Percentiles rank a stretch among this genome's conserved stretches.
These are phyloP conservation scores for Rhizomucor miehei DNA, from an alignment of 371 early-diverging fungal genomes.

Conservation along the genomic window DNA sequence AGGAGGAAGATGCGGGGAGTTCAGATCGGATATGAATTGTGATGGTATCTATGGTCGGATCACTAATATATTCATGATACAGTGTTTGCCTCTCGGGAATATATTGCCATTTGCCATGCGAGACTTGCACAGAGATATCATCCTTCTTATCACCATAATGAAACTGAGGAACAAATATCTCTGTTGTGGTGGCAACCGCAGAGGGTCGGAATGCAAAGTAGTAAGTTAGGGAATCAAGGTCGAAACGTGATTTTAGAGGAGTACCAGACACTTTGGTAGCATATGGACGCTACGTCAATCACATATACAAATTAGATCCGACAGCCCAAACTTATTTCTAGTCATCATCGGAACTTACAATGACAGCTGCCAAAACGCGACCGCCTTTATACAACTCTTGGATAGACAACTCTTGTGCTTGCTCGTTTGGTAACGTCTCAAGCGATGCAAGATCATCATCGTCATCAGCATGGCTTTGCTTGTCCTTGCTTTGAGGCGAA, in stretches of 20 bases:
- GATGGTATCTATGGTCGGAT: not conserved
- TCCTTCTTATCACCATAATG: not conserved
- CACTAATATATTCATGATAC: not conserved
- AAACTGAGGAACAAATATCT: not conserved
- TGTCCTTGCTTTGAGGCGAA: not conserved
- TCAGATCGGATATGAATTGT: not conserved
- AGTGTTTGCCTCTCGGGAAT: slow-evolving; percentile 1
- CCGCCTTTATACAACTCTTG: not conserved
- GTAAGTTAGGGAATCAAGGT: not conserved
- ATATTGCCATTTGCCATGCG: slow-evolving; percentile 3
- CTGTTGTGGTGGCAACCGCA: not conserved
- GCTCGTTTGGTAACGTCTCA: not conserved
- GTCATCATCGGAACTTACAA: not conserved
- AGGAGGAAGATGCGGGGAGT: too few species aligned
- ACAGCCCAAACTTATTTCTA: too few species aligned
- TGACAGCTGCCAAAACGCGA: not conserved
- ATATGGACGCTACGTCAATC: not conserved
- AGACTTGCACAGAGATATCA: not conserved
- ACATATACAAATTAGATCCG: too few species aligned
- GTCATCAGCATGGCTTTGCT: not conserved
- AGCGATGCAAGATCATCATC: not conserved
- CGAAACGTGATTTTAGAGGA: not conserved
- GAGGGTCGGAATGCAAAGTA: slow-evolving; percentile 1
- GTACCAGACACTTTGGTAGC: not conserved
- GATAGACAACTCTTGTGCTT: not conserved